Evolutionary conservation across 768 basidiomycete genomes (phyloP).

Genomic region (Cyclocybe cylindracea): DNA sequence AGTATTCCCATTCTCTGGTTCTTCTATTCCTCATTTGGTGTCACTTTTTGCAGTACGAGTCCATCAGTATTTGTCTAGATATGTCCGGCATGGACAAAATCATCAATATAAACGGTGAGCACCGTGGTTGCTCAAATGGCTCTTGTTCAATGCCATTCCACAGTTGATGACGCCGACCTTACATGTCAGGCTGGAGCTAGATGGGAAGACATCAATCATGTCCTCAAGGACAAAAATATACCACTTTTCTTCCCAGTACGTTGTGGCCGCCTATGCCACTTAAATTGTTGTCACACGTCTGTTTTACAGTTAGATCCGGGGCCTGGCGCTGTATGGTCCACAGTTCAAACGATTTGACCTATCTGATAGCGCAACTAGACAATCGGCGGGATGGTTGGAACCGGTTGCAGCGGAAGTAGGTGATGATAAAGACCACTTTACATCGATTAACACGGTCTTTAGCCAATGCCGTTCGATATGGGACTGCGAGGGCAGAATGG

Average conservation of each 20-base stretch:
- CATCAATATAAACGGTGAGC: slow-evolving; percentile 68
- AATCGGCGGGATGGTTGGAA: slow-evolving; percentile 88
- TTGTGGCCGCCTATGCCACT: neutral
- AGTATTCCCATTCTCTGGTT: slow-evolving; percentile 13
- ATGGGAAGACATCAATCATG: slow-evolving; percentile 79
- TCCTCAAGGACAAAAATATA: slow-evolving; percentile 67
- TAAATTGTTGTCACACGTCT: neutral
- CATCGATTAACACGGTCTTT: neutral
- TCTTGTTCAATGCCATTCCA: neutral
- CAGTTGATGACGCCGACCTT: slow-evolving; percentile 74
- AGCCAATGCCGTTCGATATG: slow-evolving; percentile 86
- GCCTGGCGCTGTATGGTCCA: slow-evolving; percentile 60
- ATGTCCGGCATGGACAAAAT: slow-evolving; percentile 84
- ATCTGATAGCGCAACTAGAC: slow-evolving; percentile 42
- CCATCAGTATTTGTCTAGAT: slow-evolving; percentile 81
- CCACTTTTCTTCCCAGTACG: slow-evolving; percentile 86
- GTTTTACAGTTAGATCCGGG: slow-evolving; percentile 63
- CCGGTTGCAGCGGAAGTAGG: slow-evolving; percentile 84
- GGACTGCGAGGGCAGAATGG: slow-evolving; percentile 88
- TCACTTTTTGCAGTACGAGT: slow-evolving; percentile 31
- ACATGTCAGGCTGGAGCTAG: slow-evolving; percentile 74
- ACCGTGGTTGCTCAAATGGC: neutral
- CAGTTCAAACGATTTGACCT: neutral
- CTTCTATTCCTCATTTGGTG: slow-evolving; percentile 11
- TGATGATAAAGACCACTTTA: neutral